Evolutionary conservation across 805 yeast species (phyloP).

Genomic region (Metschnikowia similis): DNA sequence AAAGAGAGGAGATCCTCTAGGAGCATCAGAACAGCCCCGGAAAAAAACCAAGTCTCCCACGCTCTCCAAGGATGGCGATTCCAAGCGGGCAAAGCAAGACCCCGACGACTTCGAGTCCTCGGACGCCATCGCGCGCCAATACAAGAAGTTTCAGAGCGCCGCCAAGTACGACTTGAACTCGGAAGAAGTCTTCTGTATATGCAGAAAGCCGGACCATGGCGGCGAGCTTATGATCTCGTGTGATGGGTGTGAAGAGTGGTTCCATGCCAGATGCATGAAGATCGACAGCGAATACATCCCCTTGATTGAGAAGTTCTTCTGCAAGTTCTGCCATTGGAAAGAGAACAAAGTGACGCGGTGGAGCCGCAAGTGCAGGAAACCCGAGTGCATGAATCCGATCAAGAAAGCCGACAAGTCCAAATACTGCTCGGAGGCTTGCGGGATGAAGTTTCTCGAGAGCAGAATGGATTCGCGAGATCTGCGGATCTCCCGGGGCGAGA

Average conservation of each 20-base stretch:
- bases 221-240: conserved; percentile 85
- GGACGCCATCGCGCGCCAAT: conserved; percentile 35
- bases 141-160: conserved; percentile 30
- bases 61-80: conserved; percentile 6
- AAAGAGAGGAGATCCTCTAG: background rate
- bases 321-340: conserved; percentile 65
- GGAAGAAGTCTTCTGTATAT: conserved; percentile 70
- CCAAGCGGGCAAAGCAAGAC: conserved; percentile 10
- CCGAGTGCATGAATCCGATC: conserved; percentile 54
- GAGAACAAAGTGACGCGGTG: conserved; percentile 54
- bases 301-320: conserved; percentile 61
- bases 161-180: conserved; percentile 45
- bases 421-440: conserved; percentile 76
- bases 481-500: conserved; percentile 14
- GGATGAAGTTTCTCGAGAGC: conserved; percentile 39
- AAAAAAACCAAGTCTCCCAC: conserved; percentile 16
- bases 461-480: conserved; percentile 20
- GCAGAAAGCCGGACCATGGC: conserved; percentile 75
- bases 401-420: conserved; percentile 46
- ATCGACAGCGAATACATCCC: conserved; percentile 47
- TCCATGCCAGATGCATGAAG: conserved; percentile 74
- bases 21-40: conserved; percentile 1
- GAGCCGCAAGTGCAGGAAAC: conserved; percentile 71
- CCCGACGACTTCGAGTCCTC: conserved; percentile 20
- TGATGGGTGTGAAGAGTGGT: conserved; percentile 96